Evolutionary conservation across 2,329 filamentous ascomycete genomes (phyloP).

Genomic region (Sordariomycetes sp.): DNA sequence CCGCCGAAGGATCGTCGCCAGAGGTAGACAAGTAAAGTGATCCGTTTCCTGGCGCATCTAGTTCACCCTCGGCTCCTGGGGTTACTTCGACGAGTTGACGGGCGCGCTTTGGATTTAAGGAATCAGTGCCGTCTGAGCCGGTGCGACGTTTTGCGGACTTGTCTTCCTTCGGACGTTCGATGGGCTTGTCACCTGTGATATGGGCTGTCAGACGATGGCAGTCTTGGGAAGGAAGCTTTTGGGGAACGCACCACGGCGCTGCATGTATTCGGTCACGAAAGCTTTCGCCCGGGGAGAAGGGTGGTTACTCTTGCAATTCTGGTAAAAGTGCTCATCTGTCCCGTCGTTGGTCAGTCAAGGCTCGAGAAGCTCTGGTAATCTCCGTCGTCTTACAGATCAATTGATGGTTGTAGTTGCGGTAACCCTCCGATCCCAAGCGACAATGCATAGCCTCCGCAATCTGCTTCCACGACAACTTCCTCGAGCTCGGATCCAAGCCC

Average conservation of each 20-base stretch:
- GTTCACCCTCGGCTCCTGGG: no score
- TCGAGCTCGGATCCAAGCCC: slow-evolving; percentile 11
- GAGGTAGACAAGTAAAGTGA: no score
- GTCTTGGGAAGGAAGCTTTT: not conserved
- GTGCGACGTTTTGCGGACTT: no score
- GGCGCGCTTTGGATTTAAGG: no score
- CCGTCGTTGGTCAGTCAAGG: slow-evolving; percentile 1
- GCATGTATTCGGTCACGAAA: slow-evolving; percentile 24
- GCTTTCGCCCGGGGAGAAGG: slow-evolving; percentile 24
- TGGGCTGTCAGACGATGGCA: no score
- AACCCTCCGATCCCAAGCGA: slow-evolving; percentile 21
- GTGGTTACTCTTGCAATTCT: slow-evolving; percentile 27
- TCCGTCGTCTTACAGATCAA: slow-evolving; percentile 32
- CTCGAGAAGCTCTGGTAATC: no score
- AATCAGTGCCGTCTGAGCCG: no score
- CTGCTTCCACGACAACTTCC: slow-evolving; percentile 23
- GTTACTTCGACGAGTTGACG: no score
- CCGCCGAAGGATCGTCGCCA: no score
- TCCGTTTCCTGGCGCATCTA: no score
- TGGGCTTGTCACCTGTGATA: not conserved
- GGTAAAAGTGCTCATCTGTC: slow-evolving; percentile 35
- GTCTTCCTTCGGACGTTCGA: not conserved
- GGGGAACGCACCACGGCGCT: slow-evolving; percentile 11
- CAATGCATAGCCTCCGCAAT: slow-evolving; percentile 28
- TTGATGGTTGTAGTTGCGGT: slow-evolving; percentile 27